Evolutionary conservation across 805 yeast genomes (phyloP), one percentile per base, ranked within the genome.

Genomic region (Hyphopichia homilentoma): DNA sequence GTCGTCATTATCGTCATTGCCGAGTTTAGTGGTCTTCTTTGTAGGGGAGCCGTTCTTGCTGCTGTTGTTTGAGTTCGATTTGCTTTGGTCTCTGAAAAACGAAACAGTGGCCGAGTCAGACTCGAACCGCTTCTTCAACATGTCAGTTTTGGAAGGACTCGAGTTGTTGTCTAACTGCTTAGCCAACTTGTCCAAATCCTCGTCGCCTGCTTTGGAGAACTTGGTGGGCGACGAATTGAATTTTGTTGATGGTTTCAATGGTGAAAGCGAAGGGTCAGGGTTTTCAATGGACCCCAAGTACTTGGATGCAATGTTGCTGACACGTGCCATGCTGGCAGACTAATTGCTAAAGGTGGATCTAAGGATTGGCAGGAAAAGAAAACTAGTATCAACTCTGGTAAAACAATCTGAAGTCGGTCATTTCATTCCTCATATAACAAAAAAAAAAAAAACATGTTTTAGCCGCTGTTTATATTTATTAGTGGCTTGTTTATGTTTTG

Each of bases 51-150:
- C 43, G 8, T 38, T 32, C 16, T 34, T 39, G 34, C 47, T 45
- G 21, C 44, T 44, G 9, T 43, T 37, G 8, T 50, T 37, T 8
- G 59, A 38, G 13, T 27, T 27, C 12, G 45, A 34, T 31, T 50
- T 49, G 28, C 28, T 40, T 35, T 47, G 46, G 12, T 57, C 47
- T 36, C 64, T 65, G 46, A 66, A 66, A 4, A 68, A 56, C 2
- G 67, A 59, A 4, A 66, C 62, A 0, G 70, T 66, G 1, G 64
- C 71, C 8, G 69, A 62, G 2, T 68, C 67, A 1, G 68, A 50
- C 32, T 64, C 70, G 35, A 58, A 66, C 24, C 54, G 50, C 4
- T 61, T 42, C 25, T 62, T 47, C 11, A 62, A 43, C 14, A 59
- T 38, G 5, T 50, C 56, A 4, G 55, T 46, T 27, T 53, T 57